Evolutionary conservation across 768 basidiomycete genomes (phyloP).

Genomic region (Termitomyces sp.): DNA sequence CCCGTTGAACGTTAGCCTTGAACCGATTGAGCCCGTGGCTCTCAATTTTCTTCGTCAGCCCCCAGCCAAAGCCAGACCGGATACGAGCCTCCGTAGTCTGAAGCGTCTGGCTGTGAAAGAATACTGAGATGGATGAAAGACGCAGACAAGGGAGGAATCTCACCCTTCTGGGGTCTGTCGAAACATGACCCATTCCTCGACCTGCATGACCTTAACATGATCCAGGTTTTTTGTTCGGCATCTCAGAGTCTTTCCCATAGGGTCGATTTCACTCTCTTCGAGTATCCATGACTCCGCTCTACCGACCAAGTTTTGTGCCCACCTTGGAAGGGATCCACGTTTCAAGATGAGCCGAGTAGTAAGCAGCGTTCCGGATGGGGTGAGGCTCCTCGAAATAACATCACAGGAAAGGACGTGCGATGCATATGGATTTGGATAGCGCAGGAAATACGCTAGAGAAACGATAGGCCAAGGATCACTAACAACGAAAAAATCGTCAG

Average conservation of each 20-base stretch:
- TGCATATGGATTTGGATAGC: constrained; percentile 95
- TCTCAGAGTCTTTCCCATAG: constrained; percentile 68
- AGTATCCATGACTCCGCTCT: constrained; percentile 92
- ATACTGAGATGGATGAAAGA: constrained; percentile 1
- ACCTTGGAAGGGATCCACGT: constrained; percentile 84
- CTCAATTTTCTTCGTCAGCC: constrained; percentile 84
- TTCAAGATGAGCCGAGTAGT: constrained; percentile 94
- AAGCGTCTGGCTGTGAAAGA: constrained; percentile 59
- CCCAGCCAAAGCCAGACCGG: constrained; percentile 89
- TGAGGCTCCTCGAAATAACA: constrained; percentile 81
- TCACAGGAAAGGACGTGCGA: constrained; percentile 94
- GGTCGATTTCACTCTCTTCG: constrained; percentile 93
- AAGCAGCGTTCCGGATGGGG: constrained; percentile 68
- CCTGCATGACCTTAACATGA: constrained; percentile 91
- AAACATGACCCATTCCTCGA: constrained; percentile 79
- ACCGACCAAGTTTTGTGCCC: constrained; percentile 81
- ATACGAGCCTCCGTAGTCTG: constrained; percentile 87
- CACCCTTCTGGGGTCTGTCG: constrained; percentile 70
- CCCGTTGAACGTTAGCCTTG: constrained; percentile 84
- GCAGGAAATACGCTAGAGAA: constrained; percentile 88
- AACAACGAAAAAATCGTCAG: constrained; percentile 14
- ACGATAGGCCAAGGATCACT: constrained; percentile 96
- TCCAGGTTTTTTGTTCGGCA: constrained; percentile 89
- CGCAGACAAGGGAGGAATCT: constrained; percentile 20
- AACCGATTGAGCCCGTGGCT: constrained; percentile 80